Evolutionary conservation across 2,329 filamentous ascomycete species (phyloP).

Genomic region (Chaetomiaceae sp.): DNA sequence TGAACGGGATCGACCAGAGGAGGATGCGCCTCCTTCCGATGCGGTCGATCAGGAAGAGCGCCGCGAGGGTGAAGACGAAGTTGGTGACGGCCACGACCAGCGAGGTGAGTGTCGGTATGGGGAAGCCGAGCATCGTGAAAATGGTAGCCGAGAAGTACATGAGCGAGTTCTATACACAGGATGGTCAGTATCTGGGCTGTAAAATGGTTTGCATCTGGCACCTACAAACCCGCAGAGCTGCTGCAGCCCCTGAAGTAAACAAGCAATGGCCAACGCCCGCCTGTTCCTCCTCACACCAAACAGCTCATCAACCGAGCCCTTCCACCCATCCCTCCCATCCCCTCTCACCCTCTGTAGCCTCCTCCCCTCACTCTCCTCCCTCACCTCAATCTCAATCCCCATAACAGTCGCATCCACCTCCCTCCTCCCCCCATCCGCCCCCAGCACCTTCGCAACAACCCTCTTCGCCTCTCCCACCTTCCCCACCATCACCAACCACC

Average conservation of each 20-base stretch:
- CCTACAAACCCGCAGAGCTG: slow-evolving; percentile 80
- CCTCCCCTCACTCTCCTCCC: slow-evolving; percentile 54
- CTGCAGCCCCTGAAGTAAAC: slow-evolving; percentile 79
- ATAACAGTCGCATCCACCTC: slow-evolving; percentile 48
- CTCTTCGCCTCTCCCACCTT: slow-evolving; percentile 55
- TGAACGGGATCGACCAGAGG: slow-evolving; percentile 77
- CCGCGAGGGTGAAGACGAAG: slow-evolving; percentile 71
- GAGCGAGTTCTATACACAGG: slow-evolving; percentile 64
- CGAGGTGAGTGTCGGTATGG: slow-evolving; percentile 72
- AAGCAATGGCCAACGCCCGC: slow-evolving; percentile 77
- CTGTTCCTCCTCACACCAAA: slow-evolving; percentile 59
- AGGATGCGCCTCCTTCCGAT: slow-evolving; percentile 77
- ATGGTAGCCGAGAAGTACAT: slow-evolving; percentile 91
- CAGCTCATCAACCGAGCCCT: slow-evolving; percentile 50
- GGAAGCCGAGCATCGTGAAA: slow-evolving; percentile 72
- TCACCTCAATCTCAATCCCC: slow-evolving; percentile 69
- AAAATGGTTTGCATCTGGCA: slow-evolving; percentile 17
- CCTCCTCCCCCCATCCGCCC: slow-evolving; percentile 36
- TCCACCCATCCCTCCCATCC: slow-evolving; percentile 33
- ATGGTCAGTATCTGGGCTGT: slow-evolving; percentile 4
- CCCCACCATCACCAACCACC: slow-evolving; percentile 75
- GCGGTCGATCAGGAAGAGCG: slow-evolving; percentile 71
- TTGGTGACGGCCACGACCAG: slow-evolving; percentile 77
- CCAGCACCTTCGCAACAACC: slow-evolving; percentile 64
- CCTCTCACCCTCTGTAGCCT: slow-evolving; percentile 38